Base-by-base conservation (phyloP, 768 basidiomycete species). In the Ramaria sp. region DNA sequence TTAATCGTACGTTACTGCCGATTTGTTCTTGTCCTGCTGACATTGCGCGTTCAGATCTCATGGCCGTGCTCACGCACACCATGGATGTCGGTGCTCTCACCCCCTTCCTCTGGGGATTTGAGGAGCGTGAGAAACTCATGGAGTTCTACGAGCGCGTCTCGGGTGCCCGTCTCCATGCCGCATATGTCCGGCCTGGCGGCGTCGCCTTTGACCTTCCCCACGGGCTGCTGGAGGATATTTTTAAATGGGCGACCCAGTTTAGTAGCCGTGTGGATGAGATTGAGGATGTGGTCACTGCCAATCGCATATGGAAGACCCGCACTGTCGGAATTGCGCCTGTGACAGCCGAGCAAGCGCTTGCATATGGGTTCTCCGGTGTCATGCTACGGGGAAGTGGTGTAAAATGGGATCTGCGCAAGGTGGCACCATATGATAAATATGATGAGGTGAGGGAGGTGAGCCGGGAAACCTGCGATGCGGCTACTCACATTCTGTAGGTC, bases 141-240 rank as follows among this genome's bases (percentile, higher is more conserved):
- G 95, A 99, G 68, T 99, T 98, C 73, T 99, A 99, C 70, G 95
- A 99, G 73, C 92, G 95, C 57, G 95, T 98, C 41, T 97, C 94
- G 9, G 95, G 95, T 62, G 95, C 95, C 4, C 93, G 95, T 55
- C 79, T 99, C 65, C 95, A 99, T 66, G 84, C 92, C 5, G 95
- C 95, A n/a, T 99, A 97, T 69, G 87, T 97, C 49, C 88, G 95
- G 59, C 95, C 95, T 1, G 95, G 95, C 59, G 95, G 95, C 64
- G 95, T 99, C 49, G 95, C 95, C 1, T 98, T 93, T 67, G 95
- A 99, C 67, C 77, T 99, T 46, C 95, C 95, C 11, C 94, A 97
- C 62, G 95, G 95, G n/a, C 75, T 99, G n/a, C 80, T 99, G 37
- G 89, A 97, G 63, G 95, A 99, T 70, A 96, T 99, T 66, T 91